Base-by-base conservation (phyloP, 306 rosid species). In the Senna tora region DNA sequence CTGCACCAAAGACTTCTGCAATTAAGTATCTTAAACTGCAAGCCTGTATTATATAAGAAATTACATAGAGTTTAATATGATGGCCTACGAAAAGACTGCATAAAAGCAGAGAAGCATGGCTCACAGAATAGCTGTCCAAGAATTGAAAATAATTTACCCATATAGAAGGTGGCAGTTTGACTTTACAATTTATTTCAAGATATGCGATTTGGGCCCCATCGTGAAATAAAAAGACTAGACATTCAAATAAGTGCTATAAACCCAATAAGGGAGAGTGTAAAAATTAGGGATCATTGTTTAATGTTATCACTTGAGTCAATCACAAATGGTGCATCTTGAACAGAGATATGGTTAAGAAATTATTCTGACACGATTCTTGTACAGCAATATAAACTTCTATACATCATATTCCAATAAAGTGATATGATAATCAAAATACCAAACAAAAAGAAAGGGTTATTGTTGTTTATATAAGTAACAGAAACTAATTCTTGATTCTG, bases 1-100 rank as follows among this genome's bases (percentile, higher is more conserved):
- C 97, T 93, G 86, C 56, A 77, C 64, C 38, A 73, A 60, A 41
- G 50, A 78, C 8, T 81, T 72, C 20, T 14, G 28, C 65, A 51
- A 3, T n/a, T 56, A 56, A 69, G 73, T 54, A 72, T 32, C 42
- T 66, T 20, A 77, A 59, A 21, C 64, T 51, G 67, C 65, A 67
- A 20, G 69, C 45, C 65, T 33, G 52, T 33, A 45, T 10, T 14
- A 57, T 14, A 56, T 38, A 45, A 16, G 49, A 69, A 71, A 58
- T 28, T n/a, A 59, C 59, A 49, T 34, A 53, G 69, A 22, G 39
- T 50, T 55, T 33, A 49, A 51, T n/a, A 43, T 17, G 36, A 32
- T 65, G 12, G 9, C 6, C 30, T 57, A 42, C 51, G 68, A 57
- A 30, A 50, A 17, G 19, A 33, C 45, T n/a, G 4, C 38, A 34